These are phyloP conservation scores for Trypanosomatidae sp. DNA, from an alignment of 208 protist genomes.

Conservation along the genomic window DNA sequence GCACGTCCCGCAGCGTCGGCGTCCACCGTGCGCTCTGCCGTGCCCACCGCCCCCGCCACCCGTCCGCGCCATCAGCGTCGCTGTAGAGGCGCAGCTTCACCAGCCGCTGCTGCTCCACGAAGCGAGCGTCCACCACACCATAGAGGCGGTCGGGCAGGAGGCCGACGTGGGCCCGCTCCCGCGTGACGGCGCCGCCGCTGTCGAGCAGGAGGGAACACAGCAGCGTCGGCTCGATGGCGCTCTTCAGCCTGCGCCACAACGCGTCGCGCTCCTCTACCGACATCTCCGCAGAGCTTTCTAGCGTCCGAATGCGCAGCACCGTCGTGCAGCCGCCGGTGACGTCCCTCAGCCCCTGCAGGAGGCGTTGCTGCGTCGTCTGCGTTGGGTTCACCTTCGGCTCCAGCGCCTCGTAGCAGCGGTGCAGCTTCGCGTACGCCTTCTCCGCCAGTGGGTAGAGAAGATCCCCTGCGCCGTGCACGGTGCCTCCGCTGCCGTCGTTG, in stretches of 20 bases:
- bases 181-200: slow-evolving; percentile 30
- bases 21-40: slow-evolving; percentile 45
- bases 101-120: slow-evolving; percentile 70
- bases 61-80: slow-evolving; percentile 20
- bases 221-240: slow-evolving; percentile 31
- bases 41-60: slow-evolving; percentile 73
- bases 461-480: no score
- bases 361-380: slow-evolving; percentile 39
- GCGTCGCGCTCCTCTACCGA: slow-evolving; percentile 34
- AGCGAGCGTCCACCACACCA: slow-evolving; percentile 71
- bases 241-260: slow-evolving; percentile 71
- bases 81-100: slow-evolving; percentile 76
- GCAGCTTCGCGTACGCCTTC: slow-evolving; percentile 93
- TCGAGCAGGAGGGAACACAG: slow-evolving; percentile 57
- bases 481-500: no score
- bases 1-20: slow-evolving; percentile 31
- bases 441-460: slow-evolving; percentile 81
- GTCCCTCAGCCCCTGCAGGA: slow-evolving; percentile 75
- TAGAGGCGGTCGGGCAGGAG: slow-evolving; percentile 82
- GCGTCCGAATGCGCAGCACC: slow-evolving; percentile 29
- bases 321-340: slow-evolving; percentile 58
- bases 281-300: slow-evolving; percentile 25
- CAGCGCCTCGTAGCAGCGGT: slow-evolving; percentile 89
- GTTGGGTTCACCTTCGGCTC: slow-evolving; percentile 64
- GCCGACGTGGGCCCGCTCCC: slow-evolving; percentile 50